Conservation (phyloP, 441 rosid species). For the Erodium texanum region DNA sequence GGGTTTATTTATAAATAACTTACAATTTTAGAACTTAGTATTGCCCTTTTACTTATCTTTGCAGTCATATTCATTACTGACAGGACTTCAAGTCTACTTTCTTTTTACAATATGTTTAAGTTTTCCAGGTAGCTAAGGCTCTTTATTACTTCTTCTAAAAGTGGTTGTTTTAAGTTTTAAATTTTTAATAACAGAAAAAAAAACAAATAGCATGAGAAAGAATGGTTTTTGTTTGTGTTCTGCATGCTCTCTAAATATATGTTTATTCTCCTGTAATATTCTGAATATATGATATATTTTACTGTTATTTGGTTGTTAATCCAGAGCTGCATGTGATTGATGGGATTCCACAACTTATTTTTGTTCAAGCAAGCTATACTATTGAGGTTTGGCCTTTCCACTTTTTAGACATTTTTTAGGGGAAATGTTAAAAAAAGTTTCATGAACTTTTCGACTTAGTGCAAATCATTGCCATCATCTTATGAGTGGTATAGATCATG, state of each 20-base stretch:
- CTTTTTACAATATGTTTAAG: not conserved
- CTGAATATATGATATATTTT: slow-evolving; percentile 5
- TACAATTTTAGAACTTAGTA: not conserved
- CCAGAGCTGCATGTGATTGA: slow-evolving; percentile 88
- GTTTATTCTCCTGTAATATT: not conserved
- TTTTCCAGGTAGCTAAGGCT: not conserved
- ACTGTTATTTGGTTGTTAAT: slow-evolving; percentile 15
- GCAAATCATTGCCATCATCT: no score
- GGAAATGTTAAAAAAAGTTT: no score
- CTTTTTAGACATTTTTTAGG: no score
- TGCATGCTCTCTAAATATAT: not conserved
- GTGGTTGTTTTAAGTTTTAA: no score
- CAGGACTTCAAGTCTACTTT: no score
- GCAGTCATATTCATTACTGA: no score
- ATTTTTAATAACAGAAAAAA: no score
- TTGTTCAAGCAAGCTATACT: slow-evolving; percentile 73
- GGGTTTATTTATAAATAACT: not conserved
- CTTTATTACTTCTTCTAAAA: not conserved
- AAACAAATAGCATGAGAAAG: no score
- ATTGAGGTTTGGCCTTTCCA: slow-evolving; percentile 55
- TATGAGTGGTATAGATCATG: no score
- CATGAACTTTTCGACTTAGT: no score
- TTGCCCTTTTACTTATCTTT: no score
- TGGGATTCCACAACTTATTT: slow-evolving; percentile 86
- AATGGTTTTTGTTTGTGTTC: no score